Conservation (phyloP, 1,139 yeast genomes). For the Wickerhamiella pararugosa region DNA sequence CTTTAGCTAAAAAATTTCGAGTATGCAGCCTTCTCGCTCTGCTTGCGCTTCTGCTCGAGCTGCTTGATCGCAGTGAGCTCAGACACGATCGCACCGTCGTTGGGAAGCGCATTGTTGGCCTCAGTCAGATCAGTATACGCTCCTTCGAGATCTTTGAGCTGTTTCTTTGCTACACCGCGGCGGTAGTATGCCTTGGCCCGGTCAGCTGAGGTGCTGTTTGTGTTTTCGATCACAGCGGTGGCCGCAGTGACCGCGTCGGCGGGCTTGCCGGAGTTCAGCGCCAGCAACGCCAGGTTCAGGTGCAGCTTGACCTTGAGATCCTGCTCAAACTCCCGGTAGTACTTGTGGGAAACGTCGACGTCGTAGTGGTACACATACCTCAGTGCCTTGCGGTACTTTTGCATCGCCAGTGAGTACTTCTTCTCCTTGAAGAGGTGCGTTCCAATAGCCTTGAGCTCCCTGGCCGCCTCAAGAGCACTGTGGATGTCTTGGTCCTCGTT, state of each 20-base stretch:
- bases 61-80: conserved; percentile 51
- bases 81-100: conserved; percentile 56
- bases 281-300: conserved; percentile 60
- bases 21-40: conserved; percentile 72
- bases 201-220: conserved; percentile 43
- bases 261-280: conserved; percentile 45
- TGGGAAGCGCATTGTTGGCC: conserved; percentile 54
- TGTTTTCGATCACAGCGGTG: conserved; percentile 47
- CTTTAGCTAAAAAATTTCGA: conserved; percentile 48
- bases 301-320: conserved; percentile 42
- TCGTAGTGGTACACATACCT: conserved; percentile 17
- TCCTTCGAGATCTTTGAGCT: conserved; percentile 51
- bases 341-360: conserved; percentile 17
- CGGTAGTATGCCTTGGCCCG: conserved; percentile 75
- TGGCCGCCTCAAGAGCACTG: conserved; percentile 48
- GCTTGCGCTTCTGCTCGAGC: conserved; percentile 38
- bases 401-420: conserved; percentile 39
- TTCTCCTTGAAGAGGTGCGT: conserved; percentile 59
- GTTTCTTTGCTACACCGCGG: conserved; percentile 60
- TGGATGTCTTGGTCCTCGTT: conserved; percentile 39
- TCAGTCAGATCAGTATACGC: conserved; percentile 53
- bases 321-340: conserved; percentile 17
- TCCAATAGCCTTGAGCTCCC: conserved; percentile 57
- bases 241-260: conserved; percentile 42
- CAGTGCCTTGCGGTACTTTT: conserved; percentile 37